Percentiles rank a stretch among this genome's conserved stretches.
These are phyloP conservation scores for Dactylis glomerata DNA, from an alignment of 176 grass and related monocot species.

Conservation along the genomic window DNA sequence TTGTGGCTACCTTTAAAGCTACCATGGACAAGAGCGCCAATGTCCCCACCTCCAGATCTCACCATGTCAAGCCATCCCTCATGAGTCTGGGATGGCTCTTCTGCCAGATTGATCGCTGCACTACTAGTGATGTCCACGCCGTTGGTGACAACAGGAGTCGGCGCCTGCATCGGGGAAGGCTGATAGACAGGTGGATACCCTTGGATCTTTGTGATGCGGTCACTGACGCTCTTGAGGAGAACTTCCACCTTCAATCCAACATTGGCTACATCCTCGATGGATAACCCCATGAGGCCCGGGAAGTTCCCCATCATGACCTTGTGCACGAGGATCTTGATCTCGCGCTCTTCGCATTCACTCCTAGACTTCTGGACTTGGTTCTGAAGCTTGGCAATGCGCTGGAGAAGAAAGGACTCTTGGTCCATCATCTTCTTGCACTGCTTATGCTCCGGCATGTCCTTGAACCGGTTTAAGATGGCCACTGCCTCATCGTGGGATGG, in stretches of 20 bases:
- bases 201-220: background rate
- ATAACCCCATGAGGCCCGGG: no score
- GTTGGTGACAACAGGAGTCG: background rate
- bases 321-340: conserved; percentile 19
- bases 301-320: background rate
- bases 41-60: background rate
- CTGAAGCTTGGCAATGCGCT: conserved; percentile 13
- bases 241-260: background rate
- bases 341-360: background rate
- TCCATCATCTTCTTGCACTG: conserved; percentile 30
- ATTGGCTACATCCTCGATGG: conserved; percentile 1
- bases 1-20: no score
- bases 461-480: conserved; percentile 6
- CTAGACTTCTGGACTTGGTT: background rate
- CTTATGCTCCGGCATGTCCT: conserved; percentile 18
- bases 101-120: no score
- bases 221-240: background rate
- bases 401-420: conserved; percentile 29
- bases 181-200: background rate
- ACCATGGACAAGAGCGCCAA: no score
- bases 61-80: background rate
- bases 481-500: background rate
- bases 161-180: no score
- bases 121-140: background rate
- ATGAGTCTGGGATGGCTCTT: background rate